These are phyloP conservation scores for Salix arbutifolia DNA, from an alignment of 345 rosid species.

Conservation along the genomic window DNA sequence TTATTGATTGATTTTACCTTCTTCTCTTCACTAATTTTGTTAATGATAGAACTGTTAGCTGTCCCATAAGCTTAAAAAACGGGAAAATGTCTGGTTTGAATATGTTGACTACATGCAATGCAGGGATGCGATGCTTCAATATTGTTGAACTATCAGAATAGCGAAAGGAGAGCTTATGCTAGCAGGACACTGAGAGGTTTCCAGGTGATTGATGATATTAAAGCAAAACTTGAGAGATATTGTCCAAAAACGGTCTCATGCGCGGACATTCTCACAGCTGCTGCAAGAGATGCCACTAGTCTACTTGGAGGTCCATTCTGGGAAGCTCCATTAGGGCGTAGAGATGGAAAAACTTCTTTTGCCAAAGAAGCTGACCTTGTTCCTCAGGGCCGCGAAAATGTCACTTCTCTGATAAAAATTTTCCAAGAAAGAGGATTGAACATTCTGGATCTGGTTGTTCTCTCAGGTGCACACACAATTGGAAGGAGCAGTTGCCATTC, in stretches of 20 bases:
- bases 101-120: neutral
- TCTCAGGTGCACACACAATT: slow-evolving; percentile 37
- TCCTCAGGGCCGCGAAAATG: slow-evolving; percentile 22
- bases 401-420: slow-evolving; percentile 9
- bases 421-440: slow-evolving; percentile 14
- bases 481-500: slow-evolving; percentile 33
- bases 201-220: slow-evolving; percentile 21
- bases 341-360: slow-evolving; percentile 16
- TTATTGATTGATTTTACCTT: neutral
- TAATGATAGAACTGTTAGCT: neutral
- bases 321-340: slow-evolving; percentile 17
- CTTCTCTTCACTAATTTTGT: neutral
- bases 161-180: slow-evolving; percentile 18
- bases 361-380: slow-evolving; percentile 19
- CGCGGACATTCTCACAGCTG: slow-evolving; percentile 27
- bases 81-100: neutral
- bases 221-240: slow-evolving; percentile 10
- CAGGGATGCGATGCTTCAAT: slow-evolving; percentile 25
- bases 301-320: slow-evolving; percentile 20
- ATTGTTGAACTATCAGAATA: slow-evolving; percentile 16
- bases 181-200: slow-evolving; percentile 22
- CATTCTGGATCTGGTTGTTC: slow-evolving; percentile 21
- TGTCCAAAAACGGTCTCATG: slow-evolving; percentile 24
- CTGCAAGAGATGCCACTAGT: slow-evolving; percentile 22
- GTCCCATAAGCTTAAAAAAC: too few species aligned